Evolutionary conservation across 1,284 basidiomycete species (phyloP).

Genomic region (Takashimella koratensis): DNA sequence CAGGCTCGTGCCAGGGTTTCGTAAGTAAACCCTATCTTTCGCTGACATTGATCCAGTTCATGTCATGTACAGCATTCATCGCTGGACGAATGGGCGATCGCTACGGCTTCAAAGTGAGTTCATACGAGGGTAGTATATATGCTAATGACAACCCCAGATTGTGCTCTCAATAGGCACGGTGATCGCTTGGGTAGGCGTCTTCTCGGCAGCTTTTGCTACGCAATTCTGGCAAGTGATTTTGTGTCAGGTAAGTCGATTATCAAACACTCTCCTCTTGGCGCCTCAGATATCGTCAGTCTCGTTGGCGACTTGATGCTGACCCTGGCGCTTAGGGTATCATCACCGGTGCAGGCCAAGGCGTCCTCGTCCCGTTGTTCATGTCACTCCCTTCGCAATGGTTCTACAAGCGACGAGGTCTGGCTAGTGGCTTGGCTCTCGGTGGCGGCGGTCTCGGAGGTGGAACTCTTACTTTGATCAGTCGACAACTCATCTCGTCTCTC

Average conservation of each 20-base stretch:
- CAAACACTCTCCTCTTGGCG: too few species aligned
- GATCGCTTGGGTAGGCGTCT: conserved; percentile 26
- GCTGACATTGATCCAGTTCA: not conserved
- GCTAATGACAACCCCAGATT: conserved; percentile 8
- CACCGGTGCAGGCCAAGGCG: conserved; percentile 29
- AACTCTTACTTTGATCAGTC: conserved; percentile 18
- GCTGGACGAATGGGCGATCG: conserved; percentile 12
- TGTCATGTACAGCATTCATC: conserved; percentile 7
- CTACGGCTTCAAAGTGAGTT: conserved; percentile 30
- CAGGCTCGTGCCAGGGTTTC: conserved; percentile 7
- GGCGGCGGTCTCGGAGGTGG: conserved; percentile 37
- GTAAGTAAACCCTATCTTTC: not conserved
- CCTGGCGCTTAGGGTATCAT: conserved; percentile 32
- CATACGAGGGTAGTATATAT: too few species aligned
- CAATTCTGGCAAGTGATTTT: conserved; percentile 10
- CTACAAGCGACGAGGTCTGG: conserved; percentile 31
- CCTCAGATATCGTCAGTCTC: too few species aligned
- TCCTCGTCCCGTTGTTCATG: conserved; percentile 37
- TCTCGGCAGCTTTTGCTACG: conserved; percentile 7
- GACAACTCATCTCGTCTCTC: conserved; percentile 25
- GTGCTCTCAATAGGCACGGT: conserved; percentile 16
- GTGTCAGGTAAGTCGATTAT: conserved; percentile 11
- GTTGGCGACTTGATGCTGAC: too few species aligned
- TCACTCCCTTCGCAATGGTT: conserved; percentile 42
- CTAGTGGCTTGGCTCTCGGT: conserved; percentile 36